Evolutionary conservation across 805 yeast genomes (phyloP).

Genomic region (Brettanomyces naardenensis): DNA sequence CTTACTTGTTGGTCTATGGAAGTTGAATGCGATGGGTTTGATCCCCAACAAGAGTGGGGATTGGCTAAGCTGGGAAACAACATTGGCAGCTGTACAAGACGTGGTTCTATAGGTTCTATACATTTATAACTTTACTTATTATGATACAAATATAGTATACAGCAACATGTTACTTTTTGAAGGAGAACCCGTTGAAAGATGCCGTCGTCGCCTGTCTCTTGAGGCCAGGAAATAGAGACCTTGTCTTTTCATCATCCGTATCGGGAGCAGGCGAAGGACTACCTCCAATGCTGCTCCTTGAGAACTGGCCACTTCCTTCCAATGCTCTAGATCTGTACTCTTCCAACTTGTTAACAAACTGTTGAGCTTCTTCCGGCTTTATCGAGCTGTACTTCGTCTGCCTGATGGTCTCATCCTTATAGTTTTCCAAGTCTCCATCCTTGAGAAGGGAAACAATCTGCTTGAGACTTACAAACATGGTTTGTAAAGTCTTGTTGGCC

Average conservation of each 20-base stretch:
- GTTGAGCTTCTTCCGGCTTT: slow-evolving; percentile 61
- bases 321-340: slow-evolving; percentile 8
- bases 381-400: slow-evolving; percentile 68
- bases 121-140: no score
- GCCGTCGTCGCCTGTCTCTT: slow-evolving; percentile 15
- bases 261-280: neutral
- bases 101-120: slow-evolving; percentile 4
- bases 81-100: slow-evolving; percentile 21
- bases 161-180: slow-evolving; percentile 8
- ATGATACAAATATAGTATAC: no score
- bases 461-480: slow-evolving; percentile 56
- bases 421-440: slow-evolving; percentile 56
- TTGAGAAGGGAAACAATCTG: slow-evolving; percentile 71
- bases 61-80: slow-evolving; percentile 82
- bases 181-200: slow-evolving; percentile 14
- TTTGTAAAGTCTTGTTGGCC: slow-evolving; percentile 2
- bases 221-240: slow-evolving; percentile 20
- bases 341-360: slow-evolving; percentile 48
- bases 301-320: neutral
- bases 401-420: slow-evolving; percentile 45
- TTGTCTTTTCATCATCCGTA: slow-evolving; percentile 11
- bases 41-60: slow-evolving; percentile 83
- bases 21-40: slow-evolving; percentile 80
- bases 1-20: slow-evolving; percentile 75
- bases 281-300: neutral